phyloP scores from a whole-genome alignment of 1,284 basidiomycete genomes.

The Trichosporon sp. region DNA sequence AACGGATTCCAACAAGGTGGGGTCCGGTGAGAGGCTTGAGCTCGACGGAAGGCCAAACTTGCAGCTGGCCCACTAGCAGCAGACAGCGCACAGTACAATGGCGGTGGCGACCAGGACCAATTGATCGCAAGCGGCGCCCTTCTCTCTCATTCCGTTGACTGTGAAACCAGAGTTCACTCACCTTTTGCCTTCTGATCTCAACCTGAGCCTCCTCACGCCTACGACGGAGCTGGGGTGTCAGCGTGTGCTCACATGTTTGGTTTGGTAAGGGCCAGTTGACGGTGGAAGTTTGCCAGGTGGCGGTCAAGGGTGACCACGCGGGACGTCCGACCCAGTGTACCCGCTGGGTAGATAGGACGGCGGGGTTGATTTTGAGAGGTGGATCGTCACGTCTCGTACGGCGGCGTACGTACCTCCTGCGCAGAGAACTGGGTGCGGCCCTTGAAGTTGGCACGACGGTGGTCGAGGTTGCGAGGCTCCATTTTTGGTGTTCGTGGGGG shows the following conservation, averaged over 20 bases:
- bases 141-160: background rate
- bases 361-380: constrained; percentile 3
- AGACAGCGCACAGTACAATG: background rate
- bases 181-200: constrained; percentile 91
- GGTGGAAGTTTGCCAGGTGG: constrained; percentile 23
- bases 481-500: constrained; percentile 18
- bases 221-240: constrained; percentile 67
- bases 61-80: background rate
- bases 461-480: constrained; percentile 54
- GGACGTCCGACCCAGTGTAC: background rate
- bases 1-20: background rate
- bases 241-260: constrained; percentile 7
- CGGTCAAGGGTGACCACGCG: constrained; percentile 20
- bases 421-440: constrained; percentile 58
- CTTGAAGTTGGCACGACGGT: constrained; percentile 57
- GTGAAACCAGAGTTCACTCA: constrained; percentile 34
- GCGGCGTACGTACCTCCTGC: constrained; percentile 48
- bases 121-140: background rate
- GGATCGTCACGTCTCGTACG: background rate
- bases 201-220: constrained; percentile 96
- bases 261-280: background rate
- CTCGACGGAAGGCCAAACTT: background rate
- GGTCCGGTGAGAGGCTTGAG: constrained; percentile 1
- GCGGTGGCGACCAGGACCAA: background rate
- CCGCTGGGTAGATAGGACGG: background rate